Evolutionary conservation across 2,329 filamentous ascomycete species (phyloP).

Genomic region (Colletotrichum phormii): DNA sequence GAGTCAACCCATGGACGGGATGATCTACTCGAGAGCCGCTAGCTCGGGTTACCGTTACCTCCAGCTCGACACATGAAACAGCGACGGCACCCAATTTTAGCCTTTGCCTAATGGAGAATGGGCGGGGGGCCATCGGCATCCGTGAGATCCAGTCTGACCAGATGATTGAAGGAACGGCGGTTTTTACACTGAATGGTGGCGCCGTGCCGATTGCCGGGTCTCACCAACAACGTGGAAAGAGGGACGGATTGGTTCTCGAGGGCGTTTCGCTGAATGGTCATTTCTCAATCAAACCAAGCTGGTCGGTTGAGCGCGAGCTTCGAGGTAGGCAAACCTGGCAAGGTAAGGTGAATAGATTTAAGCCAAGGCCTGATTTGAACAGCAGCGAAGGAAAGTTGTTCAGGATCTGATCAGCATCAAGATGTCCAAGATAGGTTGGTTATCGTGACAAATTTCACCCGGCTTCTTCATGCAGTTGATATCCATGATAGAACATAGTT

Average conservation of each 20-base stretch:
- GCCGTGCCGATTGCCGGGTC: background rate
- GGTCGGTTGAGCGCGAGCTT: background rate
- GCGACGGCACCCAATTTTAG: conserved; percentile 19
- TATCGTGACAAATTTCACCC: too few species aligned
- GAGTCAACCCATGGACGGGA: background rate
- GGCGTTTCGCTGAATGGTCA: background rate
- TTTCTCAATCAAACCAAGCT: too few species aligned
- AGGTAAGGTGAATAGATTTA: too few species aligned
- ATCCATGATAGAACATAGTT: too few species aligned
- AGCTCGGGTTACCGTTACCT: conserved; percentile 28
- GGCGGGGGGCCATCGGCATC: background rate
- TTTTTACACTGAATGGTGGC: too few species aligned
- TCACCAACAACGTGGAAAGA: background rate
- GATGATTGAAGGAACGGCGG: background rate
- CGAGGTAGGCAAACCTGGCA: background rate
- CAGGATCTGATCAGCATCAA: background rate
- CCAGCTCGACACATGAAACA: conserved; percentile 32
- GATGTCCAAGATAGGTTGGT: background rate
- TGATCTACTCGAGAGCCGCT: conserved; percentile 34
- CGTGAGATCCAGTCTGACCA: background rate
- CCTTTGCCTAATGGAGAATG: background rate
- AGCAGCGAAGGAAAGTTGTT: background rate
- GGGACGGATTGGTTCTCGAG: background rate
- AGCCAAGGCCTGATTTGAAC: background rate
- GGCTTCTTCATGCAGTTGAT: too few species aligned